Conservation (phyloP, 2,329 filamentous ascomycete genomes). For the Fusarium bulbicola region DNA sequence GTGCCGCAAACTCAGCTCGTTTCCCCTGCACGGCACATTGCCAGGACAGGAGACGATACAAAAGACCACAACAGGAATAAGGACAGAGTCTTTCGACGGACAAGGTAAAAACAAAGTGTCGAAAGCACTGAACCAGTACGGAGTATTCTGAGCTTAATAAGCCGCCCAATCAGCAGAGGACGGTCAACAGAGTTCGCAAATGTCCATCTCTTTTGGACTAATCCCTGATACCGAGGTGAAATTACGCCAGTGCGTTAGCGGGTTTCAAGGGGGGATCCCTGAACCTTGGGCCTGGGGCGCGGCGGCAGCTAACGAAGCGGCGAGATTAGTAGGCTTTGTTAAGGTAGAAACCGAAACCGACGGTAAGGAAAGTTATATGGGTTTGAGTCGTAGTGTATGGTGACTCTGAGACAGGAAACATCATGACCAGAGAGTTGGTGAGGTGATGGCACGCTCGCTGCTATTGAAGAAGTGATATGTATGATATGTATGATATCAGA, state of each 20-base stretch:
- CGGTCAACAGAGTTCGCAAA: conserved; percentile 16
- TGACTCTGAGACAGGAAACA: background rate
- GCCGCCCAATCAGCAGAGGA: conserved; percentile 25
- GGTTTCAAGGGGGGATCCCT: conserved; percentile 62
- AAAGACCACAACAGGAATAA: conserved; percentile 7
- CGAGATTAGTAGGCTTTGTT: conserved; percentile 27
- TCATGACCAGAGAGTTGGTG: background rate
- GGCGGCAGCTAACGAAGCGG: conserved; percentile 38
- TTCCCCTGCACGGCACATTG: conserved; percentile 22
- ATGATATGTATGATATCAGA: background rate
- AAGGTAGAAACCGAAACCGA: conserved; percentile 28
- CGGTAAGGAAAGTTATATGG: conserved; percentile 6
- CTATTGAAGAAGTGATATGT: background rate
- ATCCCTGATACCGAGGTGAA: conserved; percentile 59
- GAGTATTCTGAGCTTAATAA: conserved; percentile 14
- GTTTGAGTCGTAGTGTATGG: background rate
- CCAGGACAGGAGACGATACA: background rate
- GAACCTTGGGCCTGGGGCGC: conserved; percentile 33
- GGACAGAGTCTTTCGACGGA: conserved; percentile 10
- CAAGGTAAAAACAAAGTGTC: conserved; percentile 21
- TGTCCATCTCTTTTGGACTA: conserved; percentile 29
- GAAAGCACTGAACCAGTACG: conserved; percentile 1
- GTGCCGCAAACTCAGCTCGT: conserved; percentile 20
- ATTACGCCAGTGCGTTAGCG: conserved; percentile 59
- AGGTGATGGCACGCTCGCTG: background rate